Evolutionary conservation across 2,329 filamentous ascomycete species (phyloP).

Genomic region (Hypoxylon sp.): DNA sequence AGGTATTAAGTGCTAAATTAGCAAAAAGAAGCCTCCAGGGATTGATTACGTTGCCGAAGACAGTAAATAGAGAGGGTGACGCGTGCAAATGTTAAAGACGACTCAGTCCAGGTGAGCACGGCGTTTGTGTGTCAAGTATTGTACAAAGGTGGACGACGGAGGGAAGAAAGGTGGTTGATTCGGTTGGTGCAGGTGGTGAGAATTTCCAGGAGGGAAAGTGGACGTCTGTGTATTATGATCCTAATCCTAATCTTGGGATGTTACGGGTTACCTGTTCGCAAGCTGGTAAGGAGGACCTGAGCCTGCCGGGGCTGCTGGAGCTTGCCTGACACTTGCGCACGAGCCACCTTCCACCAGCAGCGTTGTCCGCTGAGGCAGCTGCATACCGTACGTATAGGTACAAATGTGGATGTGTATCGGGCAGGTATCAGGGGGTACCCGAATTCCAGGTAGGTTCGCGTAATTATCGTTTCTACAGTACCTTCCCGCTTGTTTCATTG

Average conservation of each 20-base stretch:
- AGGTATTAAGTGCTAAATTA: conserved; percentile 42
- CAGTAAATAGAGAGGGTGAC: conserved; percentile 45
- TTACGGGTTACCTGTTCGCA: conserved; percentile 52
- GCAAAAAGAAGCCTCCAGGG: conserved; percentile 42
- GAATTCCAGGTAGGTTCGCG: no score
- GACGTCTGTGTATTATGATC: conserved; percentile 30
- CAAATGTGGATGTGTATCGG: not conserved
- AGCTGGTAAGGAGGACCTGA: conserved; percentile 50
- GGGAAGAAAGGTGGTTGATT: conserved; percentile 37
- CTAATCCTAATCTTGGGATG: conserved; percentile 38
- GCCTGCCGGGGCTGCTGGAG: conserved; percentile 14
- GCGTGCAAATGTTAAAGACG: conserved; percentile 29
- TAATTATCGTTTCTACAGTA: conserved; percentile 1
- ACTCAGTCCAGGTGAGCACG: conserved; percentile 17
- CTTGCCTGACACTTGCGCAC: conserved; percentile 37
- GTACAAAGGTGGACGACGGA: conserved; percentile 42
- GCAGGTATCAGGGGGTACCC: not conserved
- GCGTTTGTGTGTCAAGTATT: conserved; percentile 39
- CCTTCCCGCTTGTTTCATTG: conserved; percentile 11
- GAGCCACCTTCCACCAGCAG: conserved; percentile 15
- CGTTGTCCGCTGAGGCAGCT: not conserved
- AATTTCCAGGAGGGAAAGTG: conserved; percentile 45
- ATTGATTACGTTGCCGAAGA: conserved; percentile 44
- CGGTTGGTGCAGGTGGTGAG: conserved; percentile 30
- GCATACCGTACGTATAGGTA: not conserved